Evolutionary conservation across 805 yeast species (phyloP), one percentile per base, ranked within the genome.

Genomic region (Starmerella potacharoeniae): DNA sequence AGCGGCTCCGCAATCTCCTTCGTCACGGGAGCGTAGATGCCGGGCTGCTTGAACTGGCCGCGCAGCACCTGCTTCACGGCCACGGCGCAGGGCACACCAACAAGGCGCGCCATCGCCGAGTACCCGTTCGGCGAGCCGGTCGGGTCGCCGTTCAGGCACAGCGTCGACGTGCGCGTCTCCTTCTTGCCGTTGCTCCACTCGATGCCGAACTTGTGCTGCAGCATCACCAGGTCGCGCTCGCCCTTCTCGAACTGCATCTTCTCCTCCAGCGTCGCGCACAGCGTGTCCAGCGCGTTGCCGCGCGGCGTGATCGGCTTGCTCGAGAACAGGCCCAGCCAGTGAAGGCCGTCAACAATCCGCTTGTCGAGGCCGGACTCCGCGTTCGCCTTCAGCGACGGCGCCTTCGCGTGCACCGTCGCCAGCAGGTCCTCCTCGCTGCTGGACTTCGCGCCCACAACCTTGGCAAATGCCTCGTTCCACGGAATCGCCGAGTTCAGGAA

Each of bases 31-130:
- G 97, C 97, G 64, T 82, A 77, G 69, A 93, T 77, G 64, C 98
- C 98, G 55, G 88, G 86, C 59, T 76, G 79, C 64, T 78, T 77
- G 65, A 81, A 77, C 55, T 83, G 80, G 62, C 96, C 96, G 63
- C 85, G 81, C 65, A 93, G 78, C 60, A 93, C 85, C 72, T 86
- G 84, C 74, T 81, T 81, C 57, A 85, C 77, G 34, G 97, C 98
- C 70, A 93, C 95, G 54, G 96, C 96, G 75, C 96, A 91, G 63
- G 98, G 98, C 60, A 89, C 91, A 76, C 98, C 98, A 54, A 93
- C 98, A 61, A 87, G 80, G 71, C 91, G 90, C 63, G 98, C 98
- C 98, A 93, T 93, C 37, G 97, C 90, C 42, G 95, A 84, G 82
- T 91, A 93, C 54, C 93, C 91, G 58, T 90, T 88, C 54, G 77